Conservation (phyloP, 2,329 filamentous ascomycete species). For the Monosporascus sp. region DNA sequence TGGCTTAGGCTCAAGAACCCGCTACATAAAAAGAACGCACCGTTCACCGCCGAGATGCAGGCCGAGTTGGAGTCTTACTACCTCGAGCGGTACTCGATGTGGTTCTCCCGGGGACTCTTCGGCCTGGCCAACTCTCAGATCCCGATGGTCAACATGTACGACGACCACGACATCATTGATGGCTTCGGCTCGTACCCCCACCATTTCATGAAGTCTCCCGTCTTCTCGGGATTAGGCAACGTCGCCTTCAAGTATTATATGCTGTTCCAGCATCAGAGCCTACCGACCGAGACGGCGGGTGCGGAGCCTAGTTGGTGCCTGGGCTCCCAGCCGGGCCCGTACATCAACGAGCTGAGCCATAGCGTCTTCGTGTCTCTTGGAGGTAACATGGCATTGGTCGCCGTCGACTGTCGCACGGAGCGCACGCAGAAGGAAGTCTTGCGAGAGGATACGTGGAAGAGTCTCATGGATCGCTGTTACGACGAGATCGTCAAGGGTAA, state of each 20-base stretch:
- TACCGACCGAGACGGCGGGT: conserved; percentile 71
- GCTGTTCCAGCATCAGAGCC: conserved; percentile 94
- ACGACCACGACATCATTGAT: conserved; percentile 89
- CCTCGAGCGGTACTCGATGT: conserved; percentile 80
- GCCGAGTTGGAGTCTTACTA: conserved; percentile 86
- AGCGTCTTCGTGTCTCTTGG: conserved; percentile 84
- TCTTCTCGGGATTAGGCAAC: conserved; percentile 83
- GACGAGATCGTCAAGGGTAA: conserved; percentile 76
- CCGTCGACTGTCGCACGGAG: conserved; percentile 87
- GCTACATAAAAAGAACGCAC: conserved; percentile 69
- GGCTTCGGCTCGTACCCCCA: conserved; percentile 92
- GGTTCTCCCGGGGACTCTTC: conserved; percentile 95
- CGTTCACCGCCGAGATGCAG: conserved; percentile 78
- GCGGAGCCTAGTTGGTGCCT: conserved; percentile 90
- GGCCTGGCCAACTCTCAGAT: conserved; percentile 91
- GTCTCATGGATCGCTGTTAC: conserved; percentile 80
- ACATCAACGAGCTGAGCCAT: conserved; percentile 80
- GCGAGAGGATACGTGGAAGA: conserved; percentile 74
- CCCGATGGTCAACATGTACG: conserved; percentile 97
- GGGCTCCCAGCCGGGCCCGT: conserved; percentile 74
- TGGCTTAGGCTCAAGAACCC: conserved; percentile 82
- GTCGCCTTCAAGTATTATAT: conserved; percentile 98
- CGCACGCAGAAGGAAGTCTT: conserved; percentile 78
- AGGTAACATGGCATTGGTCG: conserved; percentile 72
- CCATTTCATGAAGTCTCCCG: conserved; percentile 82